phyloP scores from a whole-genome alignment of 2,329 filamentous ascomycete genomes.

The Xylariaceae sp. region DNA sequence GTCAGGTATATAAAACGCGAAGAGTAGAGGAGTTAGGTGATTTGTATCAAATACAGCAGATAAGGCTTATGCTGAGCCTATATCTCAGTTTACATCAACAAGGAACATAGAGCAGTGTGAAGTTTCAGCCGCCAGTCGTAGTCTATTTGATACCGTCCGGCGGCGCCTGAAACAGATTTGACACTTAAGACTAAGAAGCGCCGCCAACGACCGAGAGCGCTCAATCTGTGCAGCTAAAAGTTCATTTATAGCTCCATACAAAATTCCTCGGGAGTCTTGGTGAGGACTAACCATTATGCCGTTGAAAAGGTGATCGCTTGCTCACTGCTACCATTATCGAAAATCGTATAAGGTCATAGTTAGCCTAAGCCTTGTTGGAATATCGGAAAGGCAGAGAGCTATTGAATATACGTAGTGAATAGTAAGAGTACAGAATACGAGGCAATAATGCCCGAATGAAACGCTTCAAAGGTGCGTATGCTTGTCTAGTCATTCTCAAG shows the following conservation, averaged over 20 bases:
- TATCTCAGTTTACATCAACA: neutral
- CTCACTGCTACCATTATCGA: too few species aligned
- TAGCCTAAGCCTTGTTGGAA: too few species aligned
- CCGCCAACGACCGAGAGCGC: slow-evolving; percentile 4
- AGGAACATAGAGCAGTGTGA: neutral
- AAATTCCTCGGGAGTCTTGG: too few species aligned
- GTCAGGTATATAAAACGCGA: neutral
- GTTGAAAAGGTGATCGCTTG: neutral
- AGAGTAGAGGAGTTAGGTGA: neutral
- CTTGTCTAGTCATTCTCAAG: too few species aligned
- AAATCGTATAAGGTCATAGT: too few species aligned
- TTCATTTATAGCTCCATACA: too few species aligned
- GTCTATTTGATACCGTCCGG: slow-evolving; percentile 20
- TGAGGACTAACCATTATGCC: neutral
- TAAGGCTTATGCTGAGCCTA: slow-evolving; percentile 1
- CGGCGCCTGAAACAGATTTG: slow-evolving; percentile 21
- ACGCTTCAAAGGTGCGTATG: too few species aligned
- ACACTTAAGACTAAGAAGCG: slow-evolving; percentile 17
- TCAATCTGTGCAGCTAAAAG: slow-evolving; percentile 7
- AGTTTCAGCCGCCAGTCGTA: slow-evolving; percentile 1
- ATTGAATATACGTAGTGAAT: too few species aligned
- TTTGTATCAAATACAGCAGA: slow-evolving; percentile 13
- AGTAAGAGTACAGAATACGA: too few species aligned
- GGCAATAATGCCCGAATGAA: too few species aligned
- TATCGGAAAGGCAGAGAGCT: too few species aligned